Conservation (phyloP, 2,329 filamentous ascomycete species). For the Didymella keratinophila region DNA sequence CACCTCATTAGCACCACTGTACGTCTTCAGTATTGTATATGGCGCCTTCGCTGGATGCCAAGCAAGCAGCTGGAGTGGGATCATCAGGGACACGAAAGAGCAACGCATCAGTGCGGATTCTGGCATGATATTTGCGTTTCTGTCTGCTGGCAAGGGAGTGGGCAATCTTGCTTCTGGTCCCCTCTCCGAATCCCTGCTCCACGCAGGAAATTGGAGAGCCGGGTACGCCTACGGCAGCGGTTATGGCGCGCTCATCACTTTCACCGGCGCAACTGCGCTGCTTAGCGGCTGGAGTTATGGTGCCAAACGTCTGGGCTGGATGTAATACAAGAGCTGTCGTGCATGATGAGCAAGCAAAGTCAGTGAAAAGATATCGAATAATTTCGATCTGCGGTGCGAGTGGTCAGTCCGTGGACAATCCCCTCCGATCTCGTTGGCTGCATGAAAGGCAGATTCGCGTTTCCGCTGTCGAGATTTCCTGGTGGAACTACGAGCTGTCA, state of each 20-base stretch:
- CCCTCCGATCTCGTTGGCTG: neutral
- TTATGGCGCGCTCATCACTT: constrained; percentile 54
- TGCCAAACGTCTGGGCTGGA: constrained; percentile 36
- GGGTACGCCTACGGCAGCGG: constrained; percentile 53
- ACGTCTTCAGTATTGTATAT: constrained; percentile 55
- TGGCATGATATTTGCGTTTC: constrained; percentile 58
- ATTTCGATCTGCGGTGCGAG: neutral
- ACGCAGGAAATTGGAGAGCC: constrained; percentile 48
- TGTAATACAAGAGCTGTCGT: neutral
- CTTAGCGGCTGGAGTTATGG: constrained; percentile 41
- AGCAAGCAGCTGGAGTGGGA: constrained; percentile 55
- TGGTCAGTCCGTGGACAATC: neutral
- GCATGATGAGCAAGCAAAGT: neutral
- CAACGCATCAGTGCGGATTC: constrained; percentile 52
- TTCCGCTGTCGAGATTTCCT: neutral
- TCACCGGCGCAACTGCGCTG: constrained; percentile 53
- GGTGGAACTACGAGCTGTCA: constrained; percentile 3
- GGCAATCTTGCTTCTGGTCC: constrained; percentile 62
- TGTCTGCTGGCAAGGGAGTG: constrained; percentile 60
- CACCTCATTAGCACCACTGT: constrained; percentile 45
- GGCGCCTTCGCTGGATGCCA: constrained; percentile 54
- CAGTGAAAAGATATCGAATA: neutral
- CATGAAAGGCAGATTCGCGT: neutral
- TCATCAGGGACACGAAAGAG: constrained; percentile 54
- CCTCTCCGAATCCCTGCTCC: constrained; percentile 57